Percentiles rank a stretch among this genome's conserved stretches.
phyloP scores from a whole-genome alignment of 2,329 filamentous ascomycete species.

The Aspergillus thermomutatus region DNA sequence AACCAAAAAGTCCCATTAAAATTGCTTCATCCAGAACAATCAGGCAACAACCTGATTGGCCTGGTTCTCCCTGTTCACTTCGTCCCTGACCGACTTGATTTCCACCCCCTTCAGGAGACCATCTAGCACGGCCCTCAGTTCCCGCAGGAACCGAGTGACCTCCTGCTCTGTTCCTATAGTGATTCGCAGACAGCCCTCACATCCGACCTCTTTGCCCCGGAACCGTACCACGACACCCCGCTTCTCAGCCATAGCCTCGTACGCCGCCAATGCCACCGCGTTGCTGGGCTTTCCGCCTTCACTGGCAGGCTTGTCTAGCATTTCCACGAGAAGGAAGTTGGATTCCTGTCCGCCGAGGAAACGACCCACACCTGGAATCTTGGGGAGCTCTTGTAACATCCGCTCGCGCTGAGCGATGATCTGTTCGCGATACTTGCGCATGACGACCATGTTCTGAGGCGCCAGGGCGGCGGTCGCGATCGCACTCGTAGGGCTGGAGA shows the following conservation, averaged over 20 bases:
- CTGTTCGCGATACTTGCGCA: conserved; percentile 66
- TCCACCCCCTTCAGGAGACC: conserved; percentile 43
- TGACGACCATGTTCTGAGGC: conserved; percentile 64
- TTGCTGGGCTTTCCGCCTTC: conserved; percentile 72
- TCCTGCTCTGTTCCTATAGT: conserved; percentile 89
- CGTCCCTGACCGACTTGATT: conserved; percentile 32
- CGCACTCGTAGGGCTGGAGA: conserved; percentile 80
- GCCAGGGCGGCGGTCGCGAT: conserved; percentile 73
- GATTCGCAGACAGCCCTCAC: conserved; percentile 81
- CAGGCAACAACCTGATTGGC: conserved; percentile 23
- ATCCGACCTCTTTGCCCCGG: conserved; percentile 87
- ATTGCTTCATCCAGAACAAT: background rate
- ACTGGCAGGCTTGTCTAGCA: conserved; percentile 61
- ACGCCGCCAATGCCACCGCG: conserved; percentile 70
- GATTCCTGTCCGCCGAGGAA: conserved; percentile 75
- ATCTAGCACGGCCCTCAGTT: conserved; percentile 56
- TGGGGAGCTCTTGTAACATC: conserved; percentile 68
- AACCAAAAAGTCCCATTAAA: background rate
- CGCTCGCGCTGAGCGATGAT: conserved; percentile 76
- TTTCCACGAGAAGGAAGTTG: conserved; percentile 90
- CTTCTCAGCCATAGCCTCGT: conserved; percentile 78
- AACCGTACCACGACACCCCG: conserved; percentile 91
- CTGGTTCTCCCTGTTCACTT: conserved; percentile 46
- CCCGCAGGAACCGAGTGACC: conserved; percentile 71
- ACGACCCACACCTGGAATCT: conserved; percentile 72